Evolutionary conservation across 306 rosid genomes (phyloP).

Genomic region (Calophaca sinica): DNA sequence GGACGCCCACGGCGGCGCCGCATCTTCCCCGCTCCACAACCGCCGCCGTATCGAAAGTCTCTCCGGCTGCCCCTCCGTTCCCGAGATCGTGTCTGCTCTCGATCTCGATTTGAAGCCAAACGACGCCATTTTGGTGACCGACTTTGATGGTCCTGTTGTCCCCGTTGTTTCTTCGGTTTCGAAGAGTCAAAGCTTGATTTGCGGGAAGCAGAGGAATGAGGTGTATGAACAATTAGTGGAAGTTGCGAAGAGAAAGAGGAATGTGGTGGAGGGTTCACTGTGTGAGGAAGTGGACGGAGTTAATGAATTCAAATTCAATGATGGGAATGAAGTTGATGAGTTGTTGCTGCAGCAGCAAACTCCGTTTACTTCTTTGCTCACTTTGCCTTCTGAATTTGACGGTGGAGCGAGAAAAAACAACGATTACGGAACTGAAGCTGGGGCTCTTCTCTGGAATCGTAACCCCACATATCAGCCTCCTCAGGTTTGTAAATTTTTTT

Average conservation of each 20-base stretch:
- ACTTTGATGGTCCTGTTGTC: slow-evolving; percentile 22
- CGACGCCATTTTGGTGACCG: neutral
- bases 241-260: slow-evolving; percentile 39
- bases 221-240: slow-evolving; percentile 49
- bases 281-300: neutral
- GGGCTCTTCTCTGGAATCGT: slow-evolving; percentile 46
- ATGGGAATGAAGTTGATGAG: slow-evolving; percentile 6
- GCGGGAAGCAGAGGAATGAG: slow-evolving; percentile 34
- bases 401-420: neutral
- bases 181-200: neutral
- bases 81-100: slow-evolving; percentile 42
- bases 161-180: slow-evolving; percentile 13
- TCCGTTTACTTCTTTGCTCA: slow-evolving; percentile 50
- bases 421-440: slow-evolving; percentile 35
- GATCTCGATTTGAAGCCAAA: slow-evolving; percentile 35
- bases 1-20: slow-evolving; percentile 38
- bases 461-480: slow-evolving; percentile 41
- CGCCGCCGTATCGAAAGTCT: slow-evolving; percentile 42
- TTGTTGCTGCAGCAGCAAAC: slow-evolving; percentile 49
- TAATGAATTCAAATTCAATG: neutral
- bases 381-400: slow-evolving; percentile 32
- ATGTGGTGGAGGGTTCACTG: neutral
- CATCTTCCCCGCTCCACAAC: slow-evolving; percentile 6
- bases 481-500: slow-evolving; percentile 40
- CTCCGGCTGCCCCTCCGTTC: slow-evolving; percentile 54